Evolutionary conservation across 768 basidiomycete species (phyloP).

Genomic region (Naganishia onofrii): DNA sequence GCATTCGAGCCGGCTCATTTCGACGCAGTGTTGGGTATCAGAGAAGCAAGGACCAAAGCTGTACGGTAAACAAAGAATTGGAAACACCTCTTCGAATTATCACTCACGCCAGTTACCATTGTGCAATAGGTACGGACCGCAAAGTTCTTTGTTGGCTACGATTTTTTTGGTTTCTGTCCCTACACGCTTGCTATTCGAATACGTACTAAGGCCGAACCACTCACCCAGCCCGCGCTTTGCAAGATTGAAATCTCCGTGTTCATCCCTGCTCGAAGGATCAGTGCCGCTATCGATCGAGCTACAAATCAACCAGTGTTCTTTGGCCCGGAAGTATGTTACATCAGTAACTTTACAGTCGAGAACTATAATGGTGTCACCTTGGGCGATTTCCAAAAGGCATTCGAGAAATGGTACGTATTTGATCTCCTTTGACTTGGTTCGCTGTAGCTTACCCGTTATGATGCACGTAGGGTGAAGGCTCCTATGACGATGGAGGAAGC

Average conservation of each 20-base stretch:
- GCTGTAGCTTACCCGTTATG: background rate
- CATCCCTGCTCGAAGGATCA: slow-evolving; percentile 12
- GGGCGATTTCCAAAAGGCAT: slow-evolving; percentile 29
- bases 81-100: background rate
- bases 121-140: slow-evolving; percentile 25
- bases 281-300: slow-evolving; percentile 10
- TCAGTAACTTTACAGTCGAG: slow-evolving; percentile 25
- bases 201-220: slow-evolving; percentile 23
- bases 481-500: slow-evolving; percentile 25
- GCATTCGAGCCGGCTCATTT: slow-evolving; percentile 18
- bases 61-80: background rate
- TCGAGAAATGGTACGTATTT: slow-evolving; percentile 28
- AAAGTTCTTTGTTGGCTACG: slow-evolving; percentile 29
- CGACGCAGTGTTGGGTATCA: slow-evolving; percentile 2
- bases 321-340: slow-evolving; percentile 17
- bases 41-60: slow-evolving; percentile 21
- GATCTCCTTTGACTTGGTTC: background rate
- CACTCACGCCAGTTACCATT: background rate
- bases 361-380: slow-evolving; percentile 29
- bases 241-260: slow-evolving; percentile 26
- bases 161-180: slow-evolving; percentile 28
- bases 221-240: slow-evolving; percentile 21
- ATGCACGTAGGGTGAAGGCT: slow-evolving; percentile 5
- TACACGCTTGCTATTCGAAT: slow-evolving; percentile 27
- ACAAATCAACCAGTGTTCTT: slow-evolving; percentile 24